Evolutionary conservation across 163 green algal species (phyloP), one percentile per base, ranked within the genome.

Genomic region (Chlamydomonas reinhardtii): DNA sequence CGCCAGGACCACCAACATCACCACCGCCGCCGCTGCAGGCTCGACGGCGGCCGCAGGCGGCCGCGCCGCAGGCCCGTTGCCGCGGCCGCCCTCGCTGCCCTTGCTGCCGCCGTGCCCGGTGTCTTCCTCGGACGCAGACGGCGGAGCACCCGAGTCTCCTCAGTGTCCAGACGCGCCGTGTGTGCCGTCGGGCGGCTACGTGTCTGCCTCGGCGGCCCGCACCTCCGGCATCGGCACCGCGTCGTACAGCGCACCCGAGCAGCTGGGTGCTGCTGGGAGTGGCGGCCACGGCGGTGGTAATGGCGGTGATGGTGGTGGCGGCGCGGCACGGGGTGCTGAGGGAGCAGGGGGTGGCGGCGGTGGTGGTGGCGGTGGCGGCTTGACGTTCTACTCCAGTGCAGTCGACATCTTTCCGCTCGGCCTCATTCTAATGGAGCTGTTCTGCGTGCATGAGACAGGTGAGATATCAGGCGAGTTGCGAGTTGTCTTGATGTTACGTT

Each of bases 381-480:
- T 80, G 68, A 43, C 69, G 68, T 64, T 32, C 22, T 87, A 87
- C 56, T 72, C 71, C 15, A 59, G 59, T 0, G 71, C 73, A 37
- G 81, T 87, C 35, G 81, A 87, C 71, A 81, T 87, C 59, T 87
- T 74, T n/a, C 81, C 81, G 27, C 71, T 87, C 71, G 81, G 81
- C 59, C 81, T 87, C 24, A 87, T 87, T 39, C 81, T 87, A 2
- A 80, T 87, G 81, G 81, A 87, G 81, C 81, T 87, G 32, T 87
- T 76, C 59, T 87, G 81, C 59, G 35, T 87, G 17, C 52, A 77
- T 37, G 24, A 25, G 29, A 87, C 81, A 34, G 81, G 81, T 80
- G 25, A 2, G 66, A 12, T 12, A 17, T 4, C 39, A 8, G 24
- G n/a, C 68, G 25, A 3, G 29, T 12, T 54, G 39, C 56, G 19